Base-by-base conservation (phyloP, 805 yeast genomes). In the Kurtzmaniella cleridarum region DNA sequence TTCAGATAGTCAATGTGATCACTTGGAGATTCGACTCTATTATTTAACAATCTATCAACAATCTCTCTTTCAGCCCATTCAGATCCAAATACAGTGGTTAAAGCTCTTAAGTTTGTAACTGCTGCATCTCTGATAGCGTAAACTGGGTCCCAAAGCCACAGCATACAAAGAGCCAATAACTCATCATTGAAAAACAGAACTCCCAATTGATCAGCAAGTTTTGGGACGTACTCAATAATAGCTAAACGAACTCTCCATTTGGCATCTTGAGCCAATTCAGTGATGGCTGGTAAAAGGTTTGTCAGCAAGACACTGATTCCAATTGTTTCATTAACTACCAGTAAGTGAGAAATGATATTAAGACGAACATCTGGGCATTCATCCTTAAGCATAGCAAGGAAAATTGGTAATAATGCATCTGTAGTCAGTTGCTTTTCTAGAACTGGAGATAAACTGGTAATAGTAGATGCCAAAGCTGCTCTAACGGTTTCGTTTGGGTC, bases 101-200 rank as follows among this genome's bases (percentile, higher is more conserved):
- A 71, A 49, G 83, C 81, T 49, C 76, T 81, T 50, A 93, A 69
- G 60, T 90, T 93, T 41, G 71, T 68, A 26, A 93, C 95, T 1
- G 98, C 98, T 8, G 98, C 98, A 49, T 88, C 95, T 63, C 99
- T 81, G 44, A 93, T 90, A 4, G 98, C 90, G 64, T 79, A 93
- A 30, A 93, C 98, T 3, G 90, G 85, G 66, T 93, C 99, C 96
- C 97, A 90, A 48, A 93, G 71, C 98, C 98, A 93, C n/a, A 90
- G 84, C 77, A 93, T 77, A 54, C 96, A 93, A 50, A 93, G 71
- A 36, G 85, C 81, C 46, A 95, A 89, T 48, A 93, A 72, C 53
- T 90, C 95, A 58, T 87, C 85, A 61, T 93, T 93, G 64, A 93
- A 93, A 55, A 91, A 89, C 23, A 87, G 81, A 38, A 85, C 90